Percentiles rank a stretch among this genome's conserved stretches.
Evolutionary conservation across 2,329 filamentous ascomycete species (phyloP).

Genomic region (Knufia fluminis): DNA sequence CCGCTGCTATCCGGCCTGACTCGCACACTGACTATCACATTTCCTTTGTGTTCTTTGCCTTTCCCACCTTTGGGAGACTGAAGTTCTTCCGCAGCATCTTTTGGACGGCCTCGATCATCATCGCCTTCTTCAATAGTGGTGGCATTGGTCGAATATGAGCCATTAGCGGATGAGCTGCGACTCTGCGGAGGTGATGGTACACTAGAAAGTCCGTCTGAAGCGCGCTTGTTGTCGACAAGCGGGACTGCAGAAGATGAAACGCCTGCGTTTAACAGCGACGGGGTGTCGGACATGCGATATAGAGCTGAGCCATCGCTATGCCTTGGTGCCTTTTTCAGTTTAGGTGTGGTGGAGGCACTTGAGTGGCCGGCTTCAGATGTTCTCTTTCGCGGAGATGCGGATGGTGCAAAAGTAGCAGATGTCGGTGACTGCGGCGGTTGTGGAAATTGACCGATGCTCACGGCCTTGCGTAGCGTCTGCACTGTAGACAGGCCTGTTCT

Average conservation of each 20-base stretch:
- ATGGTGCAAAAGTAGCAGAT: conserved; percentile 39
- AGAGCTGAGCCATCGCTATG: conserved; percentile 46
- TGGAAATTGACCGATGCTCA: conserved; percentile 90
- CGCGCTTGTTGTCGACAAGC: conserved; percentile 47
- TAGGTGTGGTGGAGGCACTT: conserved; percentile 29
- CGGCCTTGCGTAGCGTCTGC: conserved; percentile 70
- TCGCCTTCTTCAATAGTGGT: conserved; percentile 77
- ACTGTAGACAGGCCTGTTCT: conserved; percentile 39
- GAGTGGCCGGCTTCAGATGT: conserved; percentile 39
- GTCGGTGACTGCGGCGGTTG: conserved; percentile 68
- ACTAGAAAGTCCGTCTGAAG: conserved; percentile 66
- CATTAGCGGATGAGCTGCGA: conserved; percentile 82
- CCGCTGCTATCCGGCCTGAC: conserved; percentile 71
- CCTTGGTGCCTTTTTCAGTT: conserved; percentile 48
- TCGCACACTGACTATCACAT: conserved; percentile 89
- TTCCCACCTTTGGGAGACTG: conserved; percentile 29
- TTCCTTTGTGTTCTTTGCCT: conserved; percentile 67
- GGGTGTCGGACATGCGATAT: conserved; percentile 45
- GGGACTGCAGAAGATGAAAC: conserved; percentile 62
- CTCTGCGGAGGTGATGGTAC: conserved; percentile 78
- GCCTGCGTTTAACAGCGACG: conserved; percentile 69
- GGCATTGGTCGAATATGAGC: conserved; percentile 81
- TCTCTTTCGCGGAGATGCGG: conserved; percentile 24
- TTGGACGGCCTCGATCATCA: conserved; percentile 40
- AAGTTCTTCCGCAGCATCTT: conserved; percentile 23